Conservation (phyloP, 2,329 filamentous ascomycete species). For the Cytospora paraplurivora region DNA sequence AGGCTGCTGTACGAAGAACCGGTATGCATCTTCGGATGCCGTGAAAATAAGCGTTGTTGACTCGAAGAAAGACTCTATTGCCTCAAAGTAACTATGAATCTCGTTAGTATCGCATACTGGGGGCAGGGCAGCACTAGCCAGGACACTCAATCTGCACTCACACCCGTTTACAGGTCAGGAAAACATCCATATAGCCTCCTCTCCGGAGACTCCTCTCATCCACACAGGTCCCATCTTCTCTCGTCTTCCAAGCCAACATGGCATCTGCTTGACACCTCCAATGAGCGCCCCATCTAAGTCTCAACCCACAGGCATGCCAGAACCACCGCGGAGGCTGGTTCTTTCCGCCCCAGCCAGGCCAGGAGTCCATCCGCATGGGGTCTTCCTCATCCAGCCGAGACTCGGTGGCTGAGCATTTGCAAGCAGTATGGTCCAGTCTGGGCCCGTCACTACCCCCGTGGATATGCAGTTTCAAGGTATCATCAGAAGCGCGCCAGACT, state of each 20-base stretch:
- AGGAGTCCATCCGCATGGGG: conserved; percentile 26
- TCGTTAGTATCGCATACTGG: not conserved
- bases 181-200: conserved; percentile 31
- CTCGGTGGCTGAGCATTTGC: conserved; percentile 2
- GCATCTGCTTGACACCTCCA: conserved; percentile 33
- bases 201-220: conserved; percentile 5
- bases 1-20: conserved; percentile 32
- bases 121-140: not conserved
- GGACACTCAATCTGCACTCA: conserved; percentile 21
- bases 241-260: conserved; percentile 31
- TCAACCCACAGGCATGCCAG: conserved; percentile 32
- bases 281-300: conserved; percentile 33
- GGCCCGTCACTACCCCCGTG: conserved; percentile 17
- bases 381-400: conserved; percentile 21
- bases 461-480: conserved; percentile 26
- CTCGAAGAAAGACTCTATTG: conserved; percentile 32
- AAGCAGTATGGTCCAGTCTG: conserved; percentile 20
- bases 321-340: conserved; percentile 32
- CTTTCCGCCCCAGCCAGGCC: conserved; percentile 22
- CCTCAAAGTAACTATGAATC: conserved; percentile 30
- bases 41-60: conserved; percentile 34
- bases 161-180: conserved; percentile 34
- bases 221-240: conserved; percentile 19
- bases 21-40: conserved; percentile 32
- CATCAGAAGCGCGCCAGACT: conserved; percentile 22